Percentiles rank a stretch among this genome's conserved stretches.
phyloP scores from a whole-genome alignment of 352 stramenopile genomes.

The Phytopythium sindhum region DNA sequence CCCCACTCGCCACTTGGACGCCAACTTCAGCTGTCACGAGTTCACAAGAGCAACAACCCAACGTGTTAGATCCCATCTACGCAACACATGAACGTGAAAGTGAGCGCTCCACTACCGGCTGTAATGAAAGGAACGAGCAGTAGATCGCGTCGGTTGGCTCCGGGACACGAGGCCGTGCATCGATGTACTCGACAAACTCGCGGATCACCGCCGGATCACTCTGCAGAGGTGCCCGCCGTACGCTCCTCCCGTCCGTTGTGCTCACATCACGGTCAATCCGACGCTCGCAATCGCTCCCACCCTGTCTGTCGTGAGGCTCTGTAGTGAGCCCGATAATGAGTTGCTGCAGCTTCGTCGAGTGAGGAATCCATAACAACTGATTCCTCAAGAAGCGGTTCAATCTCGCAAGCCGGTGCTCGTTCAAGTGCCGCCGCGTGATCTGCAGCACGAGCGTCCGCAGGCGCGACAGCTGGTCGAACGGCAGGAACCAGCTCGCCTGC shows the following conservation, averaged over 20 bases:
- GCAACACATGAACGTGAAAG: not conserved
- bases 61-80: not conserved
- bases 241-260: not conserved
- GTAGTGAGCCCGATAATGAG: conserved; percentile 34
- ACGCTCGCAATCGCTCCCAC: not conserved
- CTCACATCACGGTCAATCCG: not conserved
- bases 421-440: conserved; percentile 51
- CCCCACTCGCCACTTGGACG: conserved; percentile 28
- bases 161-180: not conserved
- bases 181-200: conserved; percentile 12
- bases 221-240: not conserved
- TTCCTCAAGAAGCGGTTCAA: conserved; percentile 46
- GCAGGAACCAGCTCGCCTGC: conserved; percentile 62
- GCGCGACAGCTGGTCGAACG: conserved; percentile 43
- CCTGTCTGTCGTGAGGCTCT: not conserved
- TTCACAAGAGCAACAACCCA: not conserved
- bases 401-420: conserved; percentile 44
- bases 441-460: conserved; percentile 49
- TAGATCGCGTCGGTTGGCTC: not conserved
- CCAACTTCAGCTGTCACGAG: conserved; percentile 31
- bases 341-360: conserved; percentile 35
- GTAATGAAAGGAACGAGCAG: conserved; percentile 19
- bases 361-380: conserved; percentile 41
- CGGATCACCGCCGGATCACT: conserved; percentile 5
- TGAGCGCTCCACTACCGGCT: conserved; percentile 24